Percentiles rank a stretch among this genome's conserved stretches.
These are phyloP conservation scores for Colletotrichum liaoningense DNA, from an alignment of 2,329 filamentous ascomycete genomes.

Conservation along the genomic window DNA sequence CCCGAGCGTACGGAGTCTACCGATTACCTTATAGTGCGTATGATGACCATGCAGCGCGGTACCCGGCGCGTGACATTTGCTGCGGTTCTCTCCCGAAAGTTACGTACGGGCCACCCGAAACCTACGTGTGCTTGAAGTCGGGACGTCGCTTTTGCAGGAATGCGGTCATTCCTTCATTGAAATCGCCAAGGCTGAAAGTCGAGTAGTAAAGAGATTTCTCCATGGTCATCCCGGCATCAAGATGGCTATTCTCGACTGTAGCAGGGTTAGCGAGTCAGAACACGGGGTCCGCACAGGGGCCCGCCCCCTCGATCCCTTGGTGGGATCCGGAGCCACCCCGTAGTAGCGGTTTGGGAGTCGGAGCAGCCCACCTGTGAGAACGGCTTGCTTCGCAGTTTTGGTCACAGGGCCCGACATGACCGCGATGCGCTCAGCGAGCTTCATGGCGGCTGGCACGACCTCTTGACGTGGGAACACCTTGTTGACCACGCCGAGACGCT, in stretches of 20 bases:
- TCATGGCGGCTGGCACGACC: conserved; percentile 51
- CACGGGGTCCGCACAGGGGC: neutral
- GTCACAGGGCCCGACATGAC: conserved; percentile 52
- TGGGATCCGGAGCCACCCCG: neutral
- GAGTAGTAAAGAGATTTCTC: conserved; percentile 51
- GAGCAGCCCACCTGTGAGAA: conserved; percentile 50
- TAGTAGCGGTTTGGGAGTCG: neutral
- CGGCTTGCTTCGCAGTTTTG: conserved; percentile 55
- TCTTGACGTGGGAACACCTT: conserved; percentile 46
- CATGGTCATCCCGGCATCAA: conserved; percentile 51
- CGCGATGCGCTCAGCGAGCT: conserved; percentile 52
- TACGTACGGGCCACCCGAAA: conserved; percentile 12
- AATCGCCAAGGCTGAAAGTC: conserved; percentile 51
- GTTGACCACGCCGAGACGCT: conserved; percentile 53
- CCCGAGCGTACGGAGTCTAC: neutral
- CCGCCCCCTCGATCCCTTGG: neutral
- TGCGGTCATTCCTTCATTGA: conserved; percentile 52
- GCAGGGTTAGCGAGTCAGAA: conserved; percentile 37
- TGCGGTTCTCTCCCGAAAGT: conserved; percentile 7
- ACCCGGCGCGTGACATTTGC: neutral
- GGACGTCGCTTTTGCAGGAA: conserved; percentile 53
- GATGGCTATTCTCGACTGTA: conserved; percentile 53
- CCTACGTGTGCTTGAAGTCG: conserved; percentile 38
- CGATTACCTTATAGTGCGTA: neutral
- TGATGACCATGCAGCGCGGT: neutral